Conservation (phyloP, 2,329 filamentous ascomycete species). For the Phaeosphaeria sp. region DNA sequence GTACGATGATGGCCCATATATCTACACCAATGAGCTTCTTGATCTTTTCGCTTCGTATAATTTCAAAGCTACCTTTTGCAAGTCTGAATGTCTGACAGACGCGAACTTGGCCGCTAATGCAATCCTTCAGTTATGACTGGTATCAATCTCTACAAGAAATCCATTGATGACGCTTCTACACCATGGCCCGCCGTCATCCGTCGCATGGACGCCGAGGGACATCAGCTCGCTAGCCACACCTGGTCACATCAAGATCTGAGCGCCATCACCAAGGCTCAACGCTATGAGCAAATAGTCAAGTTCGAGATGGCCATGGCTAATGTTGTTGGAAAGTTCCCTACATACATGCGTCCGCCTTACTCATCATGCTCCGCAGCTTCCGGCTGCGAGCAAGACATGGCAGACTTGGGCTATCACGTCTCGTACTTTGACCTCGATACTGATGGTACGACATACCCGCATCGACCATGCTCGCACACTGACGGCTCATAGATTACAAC, state of each 20-base stretch:
- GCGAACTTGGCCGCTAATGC: slow-evolving; percentile 59
- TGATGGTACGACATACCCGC: slow-evolving; percentile 35
- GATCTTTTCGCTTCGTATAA: slow-evolving; percentile 62
- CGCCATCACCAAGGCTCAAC: slow-evolving; percentile 50
- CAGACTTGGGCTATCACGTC: slow-evolving; percentile 62
- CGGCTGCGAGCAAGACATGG: slow-evolving; percentile 44
- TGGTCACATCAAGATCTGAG: slow-evolving; percentile 61
- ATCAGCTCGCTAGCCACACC: slow-evolving; percentile 67
- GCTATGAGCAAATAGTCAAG: slow-evolving; percentile 58
- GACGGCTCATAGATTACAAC: slow-evolving; percentile 33
- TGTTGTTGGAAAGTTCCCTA: slow-evolving; percentile 61
- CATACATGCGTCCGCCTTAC: slow-evolving; percentile 60
- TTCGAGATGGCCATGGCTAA: slow-evolving; percentile 63
- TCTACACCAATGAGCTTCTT: slow-evolving; percentile 67
- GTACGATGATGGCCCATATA: slow-evolving; percentile 70
- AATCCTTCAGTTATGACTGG: slow-evolving; percentile 64
- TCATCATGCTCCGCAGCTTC: slow-evolving; percentile 52
- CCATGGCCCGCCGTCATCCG: slow-evolving; percentile 59
- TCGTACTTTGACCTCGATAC: slow-evolving; percentile 68
- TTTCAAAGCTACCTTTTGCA: slow-evolving; percentile 70
- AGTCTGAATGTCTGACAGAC: slow-evolving; percentile 27
- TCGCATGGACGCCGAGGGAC: slow-evolving; percentile 61
- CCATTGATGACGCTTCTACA: slow-evolving; percentile 56
- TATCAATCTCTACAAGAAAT: slow-evolving; percentile 61
- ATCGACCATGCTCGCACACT: not conserved